Evolutionary conservation across 2,329 filamentous ascomycete genomes (phyloP).

Genomic region (Monilinia aucupariae): DNA sequence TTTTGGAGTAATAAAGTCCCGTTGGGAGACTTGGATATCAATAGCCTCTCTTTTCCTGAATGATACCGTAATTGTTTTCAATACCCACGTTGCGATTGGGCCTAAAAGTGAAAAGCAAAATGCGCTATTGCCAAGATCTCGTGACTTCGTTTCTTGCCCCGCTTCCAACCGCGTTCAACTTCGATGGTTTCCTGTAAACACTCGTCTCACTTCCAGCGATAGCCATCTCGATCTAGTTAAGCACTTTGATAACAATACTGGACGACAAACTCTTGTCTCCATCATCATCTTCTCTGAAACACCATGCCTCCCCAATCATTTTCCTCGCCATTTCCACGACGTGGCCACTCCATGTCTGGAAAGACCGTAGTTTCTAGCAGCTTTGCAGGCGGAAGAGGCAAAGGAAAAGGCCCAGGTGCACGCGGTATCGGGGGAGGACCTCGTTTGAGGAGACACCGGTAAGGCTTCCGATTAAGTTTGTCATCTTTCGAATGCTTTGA

Average conservation of each 20-base stretch:
- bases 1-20: conserved; percentile 4
- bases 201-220: background rate
- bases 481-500: background rate
- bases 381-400: conserved; percentile 7
- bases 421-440: conserved; percentile 16
- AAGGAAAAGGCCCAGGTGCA: conserved; percentile 19
- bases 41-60: background rate
- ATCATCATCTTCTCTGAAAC: background rate
- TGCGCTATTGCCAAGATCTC: background rate
- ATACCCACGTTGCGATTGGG: background rate
- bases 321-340: background rate
- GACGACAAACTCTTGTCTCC: background rate
- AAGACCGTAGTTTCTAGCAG: background rate
- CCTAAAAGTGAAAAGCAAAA: background rate
- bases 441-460: conserved; percentile 19
- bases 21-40: background rate
- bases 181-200: background rate
- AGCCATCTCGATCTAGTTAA: background rate
- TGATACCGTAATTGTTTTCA: background rate
- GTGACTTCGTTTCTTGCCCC: background rate
- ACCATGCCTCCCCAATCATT: background rate
- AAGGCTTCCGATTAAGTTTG: background rate
- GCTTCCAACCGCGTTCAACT: background rate
- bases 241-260: background rate
- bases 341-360: background rate